Conservation (phyloP, 1,139 yeast species). For the Protomyces gravidus region DNA sequence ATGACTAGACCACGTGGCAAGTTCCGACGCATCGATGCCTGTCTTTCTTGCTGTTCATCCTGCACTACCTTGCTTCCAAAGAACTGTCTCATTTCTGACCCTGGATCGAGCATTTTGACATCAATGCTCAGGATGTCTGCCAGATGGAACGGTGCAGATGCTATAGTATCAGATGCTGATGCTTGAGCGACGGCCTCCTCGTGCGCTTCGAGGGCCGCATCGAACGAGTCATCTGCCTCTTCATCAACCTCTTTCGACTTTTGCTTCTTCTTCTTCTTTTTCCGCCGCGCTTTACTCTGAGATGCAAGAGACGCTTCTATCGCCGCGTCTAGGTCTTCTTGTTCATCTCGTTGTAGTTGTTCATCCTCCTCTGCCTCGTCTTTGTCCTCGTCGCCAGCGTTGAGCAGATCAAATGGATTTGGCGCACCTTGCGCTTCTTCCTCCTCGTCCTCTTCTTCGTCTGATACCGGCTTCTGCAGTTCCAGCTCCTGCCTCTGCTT, state of each 20-base stretch:
- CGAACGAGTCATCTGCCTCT: slow-evolving; percentile 10
- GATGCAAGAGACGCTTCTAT: background rate
- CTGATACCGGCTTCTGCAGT: background rate
- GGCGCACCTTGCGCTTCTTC: slow-evolving; percentile 2
- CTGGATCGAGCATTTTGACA: slow-evolving; percentile 56
- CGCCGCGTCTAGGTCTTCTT: background rate
- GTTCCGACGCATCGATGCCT: slow-evolving; percentile 37
- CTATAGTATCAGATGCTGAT: background rate
- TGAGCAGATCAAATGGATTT: slow-evolving; percentile 24
- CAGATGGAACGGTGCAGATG: slow-evolving; percentile 11
- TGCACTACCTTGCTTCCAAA: slow-evolving; percentile 71
- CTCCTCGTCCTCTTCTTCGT: slow-evolving; percentile 11
- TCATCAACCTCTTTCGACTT: background rate
- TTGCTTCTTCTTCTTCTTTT: slow-evolving; percentile 24
- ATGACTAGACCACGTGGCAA: slow-evolving; percentile 55
- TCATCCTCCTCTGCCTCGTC: background rate
- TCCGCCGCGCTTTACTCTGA: slow-evolving; percentile 1
- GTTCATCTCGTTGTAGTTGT: background rate
- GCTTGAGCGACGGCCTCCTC: slow-evolving; percentile 5
- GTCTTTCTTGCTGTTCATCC: slow-evolving; percentile 60
- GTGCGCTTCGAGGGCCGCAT: slow-evolving; percentile 22
- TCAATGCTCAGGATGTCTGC: slow-evolving; percentile 17
- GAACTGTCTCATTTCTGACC: slow-evolving; percentile 64
- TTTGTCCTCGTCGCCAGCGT: slow-evolving; percentile 6
- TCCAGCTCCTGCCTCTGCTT: slow-evolving; percentile 8